phyloP scores from a whole-genome alignment of 2,329 filamentous ascomycete genomes.

The Talaromyces amestolkiae region DNA sequence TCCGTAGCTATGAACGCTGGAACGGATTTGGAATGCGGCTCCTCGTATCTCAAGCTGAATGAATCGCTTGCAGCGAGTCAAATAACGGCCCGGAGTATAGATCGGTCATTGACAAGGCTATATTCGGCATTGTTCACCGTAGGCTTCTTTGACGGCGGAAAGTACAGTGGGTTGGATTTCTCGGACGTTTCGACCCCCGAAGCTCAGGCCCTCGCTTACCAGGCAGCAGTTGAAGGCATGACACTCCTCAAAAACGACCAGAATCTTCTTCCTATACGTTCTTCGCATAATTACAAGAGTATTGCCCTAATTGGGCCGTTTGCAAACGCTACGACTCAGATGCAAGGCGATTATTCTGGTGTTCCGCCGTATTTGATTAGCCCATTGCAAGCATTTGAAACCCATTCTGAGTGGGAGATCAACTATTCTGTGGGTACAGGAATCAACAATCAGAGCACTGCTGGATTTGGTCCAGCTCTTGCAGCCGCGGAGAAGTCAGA shows the following conservation, averaged over 20 bases:
- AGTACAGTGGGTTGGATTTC: slow-evolving; percentile 53
- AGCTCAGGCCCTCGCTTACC: slow-evolving; percentile 53
- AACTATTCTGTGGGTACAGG: slow-evolving; percentile 38
- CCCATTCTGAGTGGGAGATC: slow-evolving; percentile 43
- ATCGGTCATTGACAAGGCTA: slow-evolving; percentile 43
- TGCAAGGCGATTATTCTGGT: slow-evolving; percentile 59
- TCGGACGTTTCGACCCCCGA: slow-evolving; percentile 53
- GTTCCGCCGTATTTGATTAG: slow-evolving; percentile 38
- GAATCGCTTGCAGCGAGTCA: slow-evolving; percentile 41
- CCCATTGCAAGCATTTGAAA: slow-evolving; percentile 44
- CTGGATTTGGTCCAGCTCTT: slow-evolving; percentile 28
- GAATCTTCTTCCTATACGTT: slow-evolving; percentile 39
- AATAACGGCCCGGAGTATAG: slow-evolving; percentile 42
- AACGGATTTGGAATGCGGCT: slow-evolving; percentile 51
- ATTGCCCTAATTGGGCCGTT: slow-evolving; percentile 57
- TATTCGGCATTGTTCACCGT: slow-evolving; percentile 48
- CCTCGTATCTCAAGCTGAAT: slow-evolving; percentile 41
- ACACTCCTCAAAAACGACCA: slow-evolving; percentile 52
- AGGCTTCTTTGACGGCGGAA: slow-evolving; percentile 50
- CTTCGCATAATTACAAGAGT: slow-evolving; percentile 25
- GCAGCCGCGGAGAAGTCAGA: slow-evolving; percentile 29
- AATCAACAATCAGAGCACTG: slow-evolving; percentile 23
- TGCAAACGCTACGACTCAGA: slow-evolving; percentile 54
- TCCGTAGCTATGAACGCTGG: slow-evolving; percentile 50
- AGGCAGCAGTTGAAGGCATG: slow-evolving; percentile 47